Base-by-base conservation (phyloP, 2,329 filamentous ascomycete genomes). In the Alternaria triticina region DNA sequence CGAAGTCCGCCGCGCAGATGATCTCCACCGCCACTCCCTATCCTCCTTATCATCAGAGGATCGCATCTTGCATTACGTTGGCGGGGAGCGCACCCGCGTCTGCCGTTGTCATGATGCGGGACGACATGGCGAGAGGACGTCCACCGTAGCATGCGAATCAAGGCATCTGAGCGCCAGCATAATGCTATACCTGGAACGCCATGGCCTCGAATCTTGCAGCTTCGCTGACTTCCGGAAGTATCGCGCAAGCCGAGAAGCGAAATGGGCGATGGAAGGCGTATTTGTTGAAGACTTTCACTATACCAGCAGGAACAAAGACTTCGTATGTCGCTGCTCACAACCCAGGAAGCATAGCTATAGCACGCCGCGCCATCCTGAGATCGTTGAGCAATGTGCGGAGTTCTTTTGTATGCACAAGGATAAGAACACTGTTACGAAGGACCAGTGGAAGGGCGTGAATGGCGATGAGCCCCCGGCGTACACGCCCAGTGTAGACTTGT, bases 281-380 rank as follows among this genome's bases (percentile, higher is more conserved):
- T 25, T 51, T 6, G 30, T 62, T 11, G 49, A 59, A 20, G 20
- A 51, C 4, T 67, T 73, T 13, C 71, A 73, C 23, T 73, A 72
- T 33, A 55, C 64, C 4, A 62, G 17, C 7, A 40, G 23, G 2
- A 12, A 58, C 1, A 72, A 71, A 36, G 23, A 51, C 9, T 11
- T 60, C 6, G 65, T 73, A 0, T 73, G 71, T 28, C 70, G 70
- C 22, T 73, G 71, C 33, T 30, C 33, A 6, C 27, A n/a, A 7
- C 17, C 46, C 3, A 15, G 46, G 7, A 55, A 61, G 10, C 54
- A 60, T 15, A 28, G n/a, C 6, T 43, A 40, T 15, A 47, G 57
- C 12, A n/a, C 7, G 5, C 61, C 68, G 6, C 57, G 54, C 2
- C 64, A 66, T n/a, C 45, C 58, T 2, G 56, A 66, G 25, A 72